Base-by-base conservation (phyloP, 768 basidiomycete genomes). In the Hirschioporus abietinus region DNA sequence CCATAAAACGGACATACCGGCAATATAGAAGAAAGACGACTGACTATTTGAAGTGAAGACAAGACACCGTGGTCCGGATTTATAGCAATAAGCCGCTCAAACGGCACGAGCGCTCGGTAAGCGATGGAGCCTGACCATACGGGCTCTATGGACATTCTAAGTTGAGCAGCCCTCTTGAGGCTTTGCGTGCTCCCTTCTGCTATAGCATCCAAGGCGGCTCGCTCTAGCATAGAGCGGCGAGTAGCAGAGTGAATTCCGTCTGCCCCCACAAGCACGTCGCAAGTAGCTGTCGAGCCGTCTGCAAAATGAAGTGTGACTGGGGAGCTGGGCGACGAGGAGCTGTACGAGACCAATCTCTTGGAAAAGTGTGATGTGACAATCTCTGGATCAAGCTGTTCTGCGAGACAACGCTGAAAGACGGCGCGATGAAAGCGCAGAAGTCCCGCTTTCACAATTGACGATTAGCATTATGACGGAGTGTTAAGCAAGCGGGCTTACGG, bases 181-280 rank as follows among this genome's bases (percentile, higher is more conserved):
- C 25, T 26, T 9, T 59, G n/a, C 20, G 7, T 9, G 9, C 20
- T 17, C 72, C 72, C 12, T 82, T 72, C 58, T 72, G 67, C 42
- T 72, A 72, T n/a, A 68, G 58, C 58, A 10, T 65, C 66, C 10
- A 70, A 63, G 18, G 68, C 68, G 9, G 76, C 75, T 1, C 70
- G 71, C n/a, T 74, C 76, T 1, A 75, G 70, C 18, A 86, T 79
- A 63, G 74, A 75, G 58, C 68, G 68, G 57, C 85, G 81, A n/a
- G 79, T 73, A 4, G 73, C 69, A 69, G 79, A 79, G 67, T 72
- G 74, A 69, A 84, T 75, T 6, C 83, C 83, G 67, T 83, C 83
- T 57, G 80, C 81, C 4, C 83, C 84, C 42, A 87, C 75, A 5
- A 86, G 77, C 4, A 86, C 70, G 66, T 85, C 82, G 4, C 83